A percentile compares a stretch with the other conserved stretches of the same genome.
Evolutionary conservation across 164 flowering plant species (phyloP).

Genomic region (Dillenia turbinata): DNA sequence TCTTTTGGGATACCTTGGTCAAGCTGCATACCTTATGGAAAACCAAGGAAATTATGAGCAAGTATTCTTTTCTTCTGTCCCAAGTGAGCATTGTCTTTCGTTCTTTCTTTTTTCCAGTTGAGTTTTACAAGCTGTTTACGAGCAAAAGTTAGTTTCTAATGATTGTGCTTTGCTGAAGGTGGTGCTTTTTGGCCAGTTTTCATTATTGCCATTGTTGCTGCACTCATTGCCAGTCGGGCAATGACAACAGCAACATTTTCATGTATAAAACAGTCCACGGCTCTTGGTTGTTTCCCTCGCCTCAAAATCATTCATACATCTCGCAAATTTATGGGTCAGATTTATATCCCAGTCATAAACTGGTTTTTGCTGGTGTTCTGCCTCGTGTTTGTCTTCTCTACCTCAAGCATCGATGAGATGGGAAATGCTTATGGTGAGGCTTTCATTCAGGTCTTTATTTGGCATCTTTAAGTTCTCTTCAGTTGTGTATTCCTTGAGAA

Average conservation of each 20-base stretch:
- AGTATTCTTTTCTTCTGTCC: slow-evolving; percentile 80
- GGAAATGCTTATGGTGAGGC: slow-evolving; percentile 58
- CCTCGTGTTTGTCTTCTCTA: slow-evolving; percentile 63
- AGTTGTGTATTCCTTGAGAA: too few species aligned
- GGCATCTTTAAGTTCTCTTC: too few species aligned
- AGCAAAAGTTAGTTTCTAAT: neutral
- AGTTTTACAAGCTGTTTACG: neutral
- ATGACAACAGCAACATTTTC: slow-evolving; percentile 99
- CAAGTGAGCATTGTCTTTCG: slow-evolving; percentile 48
- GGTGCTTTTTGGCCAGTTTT: slow-evolving; percentile 88
- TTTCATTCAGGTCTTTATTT: too few species aligned
- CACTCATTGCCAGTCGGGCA: slow-evolving; percentile 91
- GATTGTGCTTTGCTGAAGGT: slow-evolving; percentile 40
- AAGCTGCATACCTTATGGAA: slow-evolving; percentile 94
- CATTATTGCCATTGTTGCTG: slow-evolving; percentile 86
- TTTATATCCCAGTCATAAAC: slow-evolving; percentile 91
- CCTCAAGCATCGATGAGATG: slow-evolving; percentile 75
- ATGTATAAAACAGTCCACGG: slow-evolving; percentile 91
- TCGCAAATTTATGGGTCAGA: slow-evolving; percentile 96
- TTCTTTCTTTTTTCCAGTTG: neutral
- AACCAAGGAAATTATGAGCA: slow-evolving; percentile 46
- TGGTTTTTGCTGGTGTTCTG: slow-evolving; percentile 87
- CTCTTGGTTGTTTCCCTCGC: slow-evolving; percentile 98
- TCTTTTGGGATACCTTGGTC: slow-evolving; percentile 93
- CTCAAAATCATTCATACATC: slow-evolving; percentile 97